Conservation (phyloP, 148 eudicot species). For the Arbutus unedo region DNA sequence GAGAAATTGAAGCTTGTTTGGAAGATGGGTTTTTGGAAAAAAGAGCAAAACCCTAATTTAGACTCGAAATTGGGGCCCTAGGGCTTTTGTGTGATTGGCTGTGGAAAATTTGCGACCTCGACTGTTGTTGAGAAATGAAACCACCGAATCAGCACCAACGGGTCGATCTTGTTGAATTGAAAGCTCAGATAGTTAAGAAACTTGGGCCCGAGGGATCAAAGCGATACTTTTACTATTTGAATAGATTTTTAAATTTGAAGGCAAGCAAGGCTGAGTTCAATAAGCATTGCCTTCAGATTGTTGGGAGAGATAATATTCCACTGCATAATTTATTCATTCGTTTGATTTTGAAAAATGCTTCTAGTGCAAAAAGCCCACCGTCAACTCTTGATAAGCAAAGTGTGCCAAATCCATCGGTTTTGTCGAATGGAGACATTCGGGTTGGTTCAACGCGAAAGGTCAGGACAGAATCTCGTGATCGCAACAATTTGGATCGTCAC, state of each 20-base stretch:
- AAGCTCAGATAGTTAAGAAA: constrained; percentile 46
- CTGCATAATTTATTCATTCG: constrained; percentile 62
- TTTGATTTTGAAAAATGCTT: constrained; percentile 59
- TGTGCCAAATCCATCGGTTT: constrained; percentile 30
- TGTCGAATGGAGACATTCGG: constrained; percentile 49
- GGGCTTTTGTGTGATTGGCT: constrained; percentile 10
- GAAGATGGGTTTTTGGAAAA: constrained; percentile 29
- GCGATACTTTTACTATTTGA: constrained; percentile 46
- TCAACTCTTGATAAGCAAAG: constrained; percentile 27
- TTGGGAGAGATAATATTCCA: constrained; percentile 61
- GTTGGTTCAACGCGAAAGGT: constrained; percentile 34
- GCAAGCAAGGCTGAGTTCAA: constrained; percentile 52
- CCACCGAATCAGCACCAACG: constrained; percentile 43
- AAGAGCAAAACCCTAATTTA: constrained; percentile 34
- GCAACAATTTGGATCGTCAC: constrained; percentile 31
- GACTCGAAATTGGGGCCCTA: constrained; percentile 19
- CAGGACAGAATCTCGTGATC: constrained; percentile 29
- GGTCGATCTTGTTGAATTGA: constrained; percentile 47
- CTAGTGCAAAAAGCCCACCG: constrained; percentile 50
- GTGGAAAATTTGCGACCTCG: constrained; percentile 12
- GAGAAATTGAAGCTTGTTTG: constrained; percentile 24
- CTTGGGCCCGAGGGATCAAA: constrained; percentile 53
- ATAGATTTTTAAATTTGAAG: constrained; percentile 47
- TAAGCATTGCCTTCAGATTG: constrained; percentile 41
- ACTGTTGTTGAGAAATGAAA: constrained; percentile 40